Percentiles rank a stretch among this genome's conserved stretches.
Conservation (phyloP, 306 rosid species). For the Inga oerstediana region DNA sequence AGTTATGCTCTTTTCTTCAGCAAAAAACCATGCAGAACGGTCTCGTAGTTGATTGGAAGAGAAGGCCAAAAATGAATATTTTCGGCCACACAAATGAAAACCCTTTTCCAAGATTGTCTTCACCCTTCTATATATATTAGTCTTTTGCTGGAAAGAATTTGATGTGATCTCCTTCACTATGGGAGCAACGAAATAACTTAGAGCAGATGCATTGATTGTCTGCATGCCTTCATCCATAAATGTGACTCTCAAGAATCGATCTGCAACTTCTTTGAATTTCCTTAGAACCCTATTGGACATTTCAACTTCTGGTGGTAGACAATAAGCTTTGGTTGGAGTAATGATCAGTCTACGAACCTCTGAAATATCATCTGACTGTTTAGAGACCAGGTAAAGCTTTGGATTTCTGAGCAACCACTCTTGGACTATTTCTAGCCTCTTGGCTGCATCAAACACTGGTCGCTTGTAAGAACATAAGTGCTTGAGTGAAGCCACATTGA, state of each 20-base stretch:
- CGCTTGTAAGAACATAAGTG: conserved; percentile 49
- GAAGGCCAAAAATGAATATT: conserved; percentile 63
- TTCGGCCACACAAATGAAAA: conserved; percentile 54
- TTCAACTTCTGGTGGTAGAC: conserved; percentile 68
- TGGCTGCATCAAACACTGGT: conserved; percentile 52
- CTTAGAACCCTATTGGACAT: conserved; percentile 71
- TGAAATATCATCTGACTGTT: conserved; percentile 49
- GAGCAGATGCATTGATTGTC: conserved; percentile 48
- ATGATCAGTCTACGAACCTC: conserved; percentile 62
- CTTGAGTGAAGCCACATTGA: conserved; percentile 63
- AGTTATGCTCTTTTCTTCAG: conserved; percentile 33
- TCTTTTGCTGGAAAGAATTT: conserved; percentile 47
- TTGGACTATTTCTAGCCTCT: conserved; percentile 51
- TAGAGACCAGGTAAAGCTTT: conserved; percentile 48
- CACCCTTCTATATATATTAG: conserved; percentile 51
- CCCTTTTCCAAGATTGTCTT: conserved; percentile 42
- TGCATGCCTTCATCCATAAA: conserved; percentile 79
- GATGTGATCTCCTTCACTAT: conserved; percentile 55
- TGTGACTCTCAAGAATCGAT: conserved; percentile 64
- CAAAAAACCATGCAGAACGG: conserved; percentile 75
- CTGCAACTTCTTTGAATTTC: conserved; percentile 53
- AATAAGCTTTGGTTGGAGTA: conserved; percentile 69
- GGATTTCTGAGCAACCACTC: conserved; percentile 62
- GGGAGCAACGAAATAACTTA: conserved; percentile 54
- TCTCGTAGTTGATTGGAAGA: conserved; percentile 71